Base-by-base conservation (phyloP, 345 rosid genomes). In the Pistacia integerrima region DNA sequence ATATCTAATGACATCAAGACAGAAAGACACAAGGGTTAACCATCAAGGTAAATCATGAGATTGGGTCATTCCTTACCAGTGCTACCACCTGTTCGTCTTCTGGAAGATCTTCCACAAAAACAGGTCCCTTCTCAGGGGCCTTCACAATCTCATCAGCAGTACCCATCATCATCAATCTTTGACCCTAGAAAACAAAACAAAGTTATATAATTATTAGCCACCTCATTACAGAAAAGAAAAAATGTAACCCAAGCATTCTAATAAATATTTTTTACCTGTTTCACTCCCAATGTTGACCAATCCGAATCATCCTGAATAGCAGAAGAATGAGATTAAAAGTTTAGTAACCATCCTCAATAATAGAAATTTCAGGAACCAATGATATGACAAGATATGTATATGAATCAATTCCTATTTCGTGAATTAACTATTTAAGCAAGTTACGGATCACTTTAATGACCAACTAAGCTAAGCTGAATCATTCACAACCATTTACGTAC, bases 101-200 rank as follows among this genome's bases (percentile, higher is more conserved):
- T 11, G 97, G 98, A 84, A 97, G 90, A 88, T 97, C 99, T 86
- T 97, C 99, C 28, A 91, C 81, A 79, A 97, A 97, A 77, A 97
- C 87, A 83, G 90, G 94, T 41, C 93, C 94, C 85, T 92, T 96
- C 74, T 96, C 98, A 18, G 99, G 98, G 74, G 97, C 97, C 82
- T 92, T 94, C 76, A 97, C 91, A 67, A 94, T 84, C 90, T 94
- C 97, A 83, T 91, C 99, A 12, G 95, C 97, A 77, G 98, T 92
- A 79, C 98, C 99, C 97, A 96, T 92, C 99, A 96, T 90, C 99
- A 96, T 96, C 90, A 96, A 80, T 76, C 86, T 92, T 87, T 94
- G 98, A 74, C 99, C 98, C 99, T 96, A 75, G 41, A 75, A 69
- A 65, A 67, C 28, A 11, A 70, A 71, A 74, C 17, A 44, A 41